Base-by-base conservation (phyloP, 2,329 filamentous ascomycete genomes). In the Didymella lethalis region DNA sequence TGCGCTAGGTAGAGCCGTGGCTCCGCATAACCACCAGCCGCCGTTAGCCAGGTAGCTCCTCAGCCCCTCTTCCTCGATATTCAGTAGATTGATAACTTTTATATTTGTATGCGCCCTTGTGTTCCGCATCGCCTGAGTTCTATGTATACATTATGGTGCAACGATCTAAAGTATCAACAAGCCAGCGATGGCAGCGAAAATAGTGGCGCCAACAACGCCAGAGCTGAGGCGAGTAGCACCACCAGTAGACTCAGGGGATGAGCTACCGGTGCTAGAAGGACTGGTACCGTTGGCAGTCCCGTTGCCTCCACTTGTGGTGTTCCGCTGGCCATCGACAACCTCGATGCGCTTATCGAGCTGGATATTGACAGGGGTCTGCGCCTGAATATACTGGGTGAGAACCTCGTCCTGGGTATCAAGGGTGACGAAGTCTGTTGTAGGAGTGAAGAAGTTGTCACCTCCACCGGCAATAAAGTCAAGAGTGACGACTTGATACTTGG, bases 361-460 rank as follows among this genome's bases (percentile, higher is more conserved):
- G 32, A 83, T 79, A 40, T 82, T 72, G 29, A 88, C 75, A 1
- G 85, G 85, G 50, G 76, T 82, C 51, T 81, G 72, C 4, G 76
- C 73, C 59, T 77, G 61, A 40, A 88, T 79, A 63, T 88, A 87
- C 34, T 75, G 69, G 5, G 79, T 78, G 2, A 86, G 77, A 0
- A 86, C 83, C 66, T 86, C 80, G 43, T 85, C 84, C 70, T 85
- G 80, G 0, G 80, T 81, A 26, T 86, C 84, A 2, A 86, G 77
- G 6, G 77, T 78, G 29, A 80, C 73, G 44, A 83, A 82, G n/a
- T 79, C 74, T 7, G 70, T 75, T 4, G 67, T 72, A 1, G 70
- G 57, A 26, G 66, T 66, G 64, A 87, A 81, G 68, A 89, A 85
- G 67, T 88, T 88, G 65, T 90, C 88, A 14, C 87, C 88, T 11